A percentile compares a stretch with the other conserved stretches of the same genome.
phyloP scores from a whole-genome alignment of 768 basidiomycete species.

The Lactarius deliciosus region DNA sequence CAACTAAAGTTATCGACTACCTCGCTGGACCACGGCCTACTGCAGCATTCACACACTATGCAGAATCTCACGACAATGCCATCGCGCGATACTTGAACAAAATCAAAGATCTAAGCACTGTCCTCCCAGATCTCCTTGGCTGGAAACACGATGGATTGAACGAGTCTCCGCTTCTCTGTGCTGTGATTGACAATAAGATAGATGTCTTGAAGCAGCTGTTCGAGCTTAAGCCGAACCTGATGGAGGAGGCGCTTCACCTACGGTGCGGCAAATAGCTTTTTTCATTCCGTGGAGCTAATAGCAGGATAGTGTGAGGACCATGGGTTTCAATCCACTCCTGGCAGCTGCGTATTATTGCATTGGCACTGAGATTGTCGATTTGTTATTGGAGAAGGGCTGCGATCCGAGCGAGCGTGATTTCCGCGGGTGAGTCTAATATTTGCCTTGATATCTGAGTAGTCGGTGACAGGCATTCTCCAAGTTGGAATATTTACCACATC shows the following conservation, averaged over 20 bases:
- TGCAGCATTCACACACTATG: constrained; percentile 52
- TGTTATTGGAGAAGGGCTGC: constrained; percentile 47
- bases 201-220: constrained; percentile 48
- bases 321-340: constrained; percentile 47
- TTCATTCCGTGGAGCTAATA: constrained; percentile 1
- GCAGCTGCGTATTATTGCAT: constrained; percentile 40
- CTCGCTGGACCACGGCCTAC: constrained; percentile 47
- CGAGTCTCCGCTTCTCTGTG: constrained; percentile 53
- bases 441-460: not conserved
- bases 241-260: constrained; percentile 44
- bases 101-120: constrained; percentile 40
- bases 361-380: constrained; percentile 45
- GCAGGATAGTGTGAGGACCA: constrained; percentile 45
- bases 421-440: constrained; percentile 42
- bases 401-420: constrained; percentile 46
- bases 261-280: constrained; percentile 37
- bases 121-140: constrained; percentile 51
- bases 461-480: constrained; percentile 31
- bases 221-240: constrained; percentile 42
- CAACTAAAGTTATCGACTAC: constrained; percentile 45
- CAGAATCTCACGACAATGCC: constrained; percentile 43
- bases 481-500: constrained; percentile 59
- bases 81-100: constrained; percentile 45
- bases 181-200: constrained; percentile 40
- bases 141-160: constrained; percentile 48